These are phyloP conservation scores for Solanum virginianum DNA, from an alignment of 257 asterid species.

Conservation along the genomic window DNA sequence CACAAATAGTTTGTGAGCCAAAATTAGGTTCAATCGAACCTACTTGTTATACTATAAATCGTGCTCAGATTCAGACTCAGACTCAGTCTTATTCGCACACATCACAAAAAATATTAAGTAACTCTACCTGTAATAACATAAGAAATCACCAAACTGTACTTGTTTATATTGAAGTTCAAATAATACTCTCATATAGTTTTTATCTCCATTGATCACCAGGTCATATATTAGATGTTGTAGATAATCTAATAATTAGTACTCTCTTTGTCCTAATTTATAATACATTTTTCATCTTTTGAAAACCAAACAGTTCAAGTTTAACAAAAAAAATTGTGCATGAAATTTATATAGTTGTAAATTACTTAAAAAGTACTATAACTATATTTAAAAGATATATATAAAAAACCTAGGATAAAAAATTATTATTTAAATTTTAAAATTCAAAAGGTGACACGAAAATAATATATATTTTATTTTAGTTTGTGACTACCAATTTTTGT, in stretches of 20 bases:
- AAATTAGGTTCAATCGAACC: background rate
- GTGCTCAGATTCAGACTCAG: too few species aligned
- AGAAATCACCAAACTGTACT: background rate
- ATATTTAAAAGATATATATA: too few species aligned
- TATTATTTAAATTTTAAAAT: too few species aligned
- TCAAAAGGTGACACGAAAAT: too few species aligned
- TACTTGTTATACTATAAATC: background rate
- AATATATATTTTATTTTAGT: background rate
- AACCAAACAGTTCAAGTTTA: too few species aligned
- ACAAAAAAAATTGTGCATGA: too few species aligned
- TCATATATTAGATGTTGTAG: background rate
- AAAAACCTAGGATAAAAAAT: too few species aligned
- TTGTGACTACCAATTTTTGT: background rate
- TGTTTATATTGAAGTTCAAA: background rate
- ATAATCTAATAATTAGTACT: background rate
- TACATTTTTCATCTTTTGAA: too few species aligned
- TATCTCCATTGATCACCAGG: background rate
- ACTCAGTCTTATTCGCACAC: background rate
- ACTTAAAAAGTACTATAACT: too few species aligned
- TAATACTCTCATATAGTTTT: background rate
- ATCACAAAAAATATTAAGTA: background rate
- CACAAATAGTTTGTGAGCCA: background rate
- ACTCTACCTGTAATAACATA: background rate
- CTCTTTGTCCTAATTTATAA: too few species aligned
- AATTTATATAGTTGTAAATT: too few species aligned